Evolutionary conservation across 768 basidiomycete species (phyloP).

Genomic region (Boletus tylopilopsis): DNA sequence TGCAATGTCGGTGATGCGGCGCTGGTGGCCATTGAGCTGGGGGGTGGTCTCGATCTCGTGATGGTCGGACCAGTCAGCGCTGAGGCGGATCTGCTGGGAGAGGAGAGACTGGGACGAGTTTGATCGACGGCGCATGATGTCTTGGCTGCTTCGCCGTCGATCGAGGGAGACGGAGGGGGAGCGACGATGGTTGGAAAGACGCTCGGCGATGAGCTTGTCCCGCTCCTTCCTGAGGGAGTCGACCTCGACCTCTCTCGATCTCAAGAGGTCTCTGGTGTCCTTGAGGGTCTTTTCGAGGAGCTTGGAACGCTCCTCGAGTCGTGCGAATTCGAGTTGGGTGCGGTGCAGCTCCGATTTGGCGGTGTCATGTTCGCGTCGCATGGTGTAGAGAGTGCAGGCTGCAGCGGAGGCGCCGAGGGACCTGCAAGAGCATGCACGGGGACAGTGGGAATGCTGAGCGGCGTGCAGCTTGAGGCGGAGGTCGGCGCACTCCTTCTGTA

Average conservation of each 20-base stretch:
- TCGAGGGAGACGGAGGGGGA: slow-evolving; percentile 20
- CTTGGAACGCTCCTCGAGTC: slow-evolving; percentile 59
- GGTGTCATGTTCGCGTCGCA: slow-evolving; percentile 54
- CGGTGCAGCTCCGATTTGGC: slow-evolving; percentile 53
- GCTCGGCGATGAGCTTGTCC: slow-evolving; percentile 28
- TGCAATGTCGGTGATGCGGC: slow-evolving; percentile 9
- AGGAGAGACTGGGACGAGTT: slow-evolving; percentile 29
- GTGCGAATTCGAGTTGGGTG: slow-evolving; percentile 49
- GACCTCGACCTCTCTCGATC: slow-evolving; percentile 55
- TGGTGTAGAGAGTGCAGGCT: slow-evolving; percentile 39
- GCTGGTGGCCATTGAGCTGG: slow-evolving; percentile 13
- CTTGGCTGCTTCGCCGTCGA: slow-evolving; percentile 30
- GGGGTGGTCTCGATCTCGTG: slow-evolving; percentile 15
- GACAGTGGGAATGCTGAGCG: slow-evolving; percentile 34
- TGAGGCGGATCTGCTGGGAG: slow-evolving; percentile 31
- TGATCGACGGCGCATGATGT: slow-evolving; percentile 25
- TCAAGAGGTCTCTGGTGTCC: slow-evolving; percentile 60
- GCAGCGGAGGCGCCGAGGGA: slow-evolving; percentile 37
- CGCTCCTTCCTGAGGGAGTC: slow-evolving; percentile 46
- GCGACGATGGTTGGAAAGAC: slow-evolving; percentile 16
- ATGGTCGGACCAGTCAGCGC: slow-evolving; percentile 32
- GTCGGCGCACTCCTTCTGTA: slow-evolving; percentile 40
- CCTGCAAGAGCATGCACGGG: slow-evolving; percentile 29
- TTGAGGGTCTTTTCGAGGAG: slow-evolving; percentile 59
- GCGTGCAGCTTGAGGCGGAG: slow-evolving; percentile 42